phyloP scores from a whole-genome alignment of 176 grass and related monocot species.

The Miscanthus lutarioriparius region DNA sequence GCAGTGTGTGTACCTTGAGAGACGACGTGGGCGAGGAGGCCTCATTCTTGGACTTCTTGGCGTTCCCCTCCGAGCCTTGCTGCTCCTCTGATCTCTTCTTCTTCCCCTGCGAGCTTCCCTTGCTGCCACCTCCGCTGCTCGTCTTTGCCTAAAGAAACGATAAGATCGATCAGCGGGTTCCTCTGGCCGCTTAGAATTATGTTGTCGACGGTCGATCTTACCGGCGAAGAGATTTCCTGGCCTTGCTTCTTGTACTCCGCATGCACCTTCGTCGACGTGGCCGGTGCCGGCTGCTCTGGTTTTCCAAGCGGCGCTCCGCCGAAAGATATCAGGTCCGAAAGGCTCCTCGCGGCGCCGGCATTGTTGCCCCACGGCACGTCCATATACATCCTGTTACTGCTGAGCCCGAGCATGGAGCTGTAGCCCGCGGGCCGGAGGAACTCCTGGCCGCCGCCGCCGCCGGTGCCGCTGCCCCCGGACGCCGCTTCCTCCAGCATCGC shows the following conservation, averaged over 20 bases:
- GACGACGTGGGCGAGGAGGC: constrained; percentile 57
- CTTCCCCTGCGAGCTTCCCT: constrained; percentile 56
- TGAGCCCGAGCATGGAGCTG: constrained; percentile 57
- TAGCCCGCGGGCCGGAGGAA: constrained; percentile 38
- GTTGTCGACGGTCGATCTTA: constrained; percentile 30
- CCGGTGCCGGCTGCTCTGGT: not conserved
- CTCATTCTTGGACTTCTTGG: constrained; percentile 78
- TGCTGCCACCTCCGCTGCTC: constrained; percentile 39
- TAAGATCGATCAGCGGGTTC: not conserved
- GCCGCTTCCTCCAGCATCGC: constrained; percentile 34
- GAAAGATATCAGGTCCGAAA: constrained; percentile 81
- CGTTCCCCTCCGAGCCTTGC: constrained; percentile 40
- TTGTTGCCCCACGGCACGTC: constrained; percentile 69
- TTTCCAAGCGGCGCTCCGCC: constrained; percentile 34
- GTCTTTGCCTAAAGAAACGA: constrained; percentile 44
- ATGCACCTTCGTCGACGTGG: constrained; percentile 30
- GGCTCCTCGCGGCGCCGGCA: constrained; percentile 53
- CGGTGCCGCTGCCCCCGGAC: not conserved
- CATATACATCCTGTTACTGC: constrained; percentile 60
- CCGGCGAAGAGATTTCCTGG: constrained; percentile 59
- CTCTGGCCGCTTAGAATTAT: no score
- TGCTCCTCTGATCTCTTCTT: constrained; percentile 70
- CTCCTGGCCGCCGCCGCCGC: constrained; percentile 3
- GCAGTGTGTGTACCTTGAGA: constrained; percentile 56
- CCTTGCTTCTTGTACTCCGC: constrained; percentile 59